Percentiles rank a stretch among this genome's conserved stretches.
phyloP scores from a whole-genome alignment of 2,329 filamentous ascomycete genomes.

The Cercospora sesami region DNA sequence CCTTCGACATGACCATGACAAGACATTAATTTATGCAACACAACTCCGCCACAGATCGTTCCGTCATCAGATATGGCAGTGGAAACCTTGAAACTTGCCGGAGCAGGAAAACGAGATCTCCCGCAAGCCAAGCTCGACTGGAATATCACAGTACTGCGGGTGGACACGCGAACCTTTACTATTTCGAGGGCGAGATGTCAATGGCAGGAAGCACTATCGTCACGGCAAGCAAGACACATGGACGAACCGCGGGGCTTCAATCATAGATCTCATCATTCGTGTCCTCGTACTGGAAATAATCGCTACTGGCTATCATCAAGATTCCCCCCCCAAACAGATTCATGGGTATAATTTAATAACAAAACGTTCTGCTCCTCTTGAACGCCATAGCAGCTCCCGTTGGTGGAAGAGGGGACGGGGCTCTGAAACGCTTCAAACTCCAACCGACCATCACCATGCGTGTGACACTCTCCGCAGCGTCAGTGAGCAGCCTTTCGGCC shows the following conservation, averaged over 20 bases:
- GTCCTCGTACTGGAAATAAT: background rate
- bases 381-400: conserved; percentile 14
- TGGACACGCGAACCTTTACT: background rate
- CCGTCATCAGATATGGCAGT: background rate
- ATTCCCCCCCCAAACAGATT: background rate
- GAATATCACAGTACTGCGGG: background rate
- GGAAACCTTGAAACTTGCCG: background rate
- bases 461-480: conserved; percentile 42
- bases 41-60: background rate
- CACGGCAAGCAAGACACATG: background rate
- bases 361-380: conserved; percentile 18
- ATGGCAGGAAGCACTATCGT: background rate
- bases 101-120: background rate
- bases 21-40: background rate
- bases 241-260: background rate
- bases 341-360: conserved; percentile 12
- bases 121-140: background rate
- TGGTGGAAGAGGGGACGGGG: conserved; percentile 13
- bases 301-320: background rate
- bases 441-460: conserved; percentile 43
- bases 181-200: background rate
- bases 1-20: background rate
- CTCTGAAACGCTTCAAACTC: conserved; percentile 26
- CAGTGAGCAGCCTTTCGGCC: conserved; percentile 39
- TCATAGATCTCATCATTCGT: background rate